Conservation (phyloP, 2,329 filamentous ascomycete genomes). For the Fusarium dimerum region DNA sequence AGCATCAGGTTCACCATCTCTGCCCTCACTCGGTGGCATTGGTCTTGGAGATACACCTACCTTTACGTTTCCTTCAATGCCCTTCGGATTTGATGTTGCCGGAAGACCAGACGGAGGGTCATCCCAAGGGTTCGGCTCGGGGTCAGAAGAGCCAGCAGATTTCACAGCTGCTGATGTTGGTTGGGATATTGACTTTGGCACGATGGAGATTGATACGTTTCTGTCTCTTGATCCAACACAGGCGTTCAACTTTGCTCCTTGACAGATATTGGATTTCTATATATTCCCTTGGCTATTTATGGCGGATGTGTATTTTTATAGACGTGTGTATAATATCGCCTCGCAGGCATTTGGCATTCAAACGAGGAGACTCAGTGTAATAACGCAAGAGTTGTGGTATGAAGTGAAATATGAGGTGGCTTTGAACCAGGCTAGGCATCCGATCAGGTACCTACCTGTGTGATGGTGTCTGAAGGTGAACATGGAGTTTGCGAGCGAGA, state of each 20-base stretch:
- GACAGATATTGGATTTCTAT: not conserved
- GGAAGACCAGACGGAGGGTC: constrained; percentile 23
- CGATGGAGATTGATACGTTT: constrained; percentile 36
- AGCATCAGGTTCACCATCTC: constrained; percentile 20
- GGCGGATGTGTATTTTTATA: too few species aligned
- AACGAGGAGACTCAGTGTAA: too few species aligned
- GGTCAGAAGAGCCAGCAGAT: constrained; percentile 27
- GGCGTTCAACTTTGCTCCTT: constrained; percentile 26
- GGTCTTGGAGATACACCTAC: constrained; percentile 16
- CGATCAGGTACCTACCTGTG: too few species aligned
- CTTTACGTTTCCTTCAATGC: constrained; percentile 32
- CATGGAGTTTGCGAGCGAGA: too few species aligned
- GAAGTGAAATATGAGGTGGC: too few species aligned
- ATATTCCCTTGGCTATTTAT: too few species aligned
- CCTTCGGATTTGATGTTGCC: constrained; percentile 28
- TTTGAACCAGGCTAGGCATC: too few species aligned
- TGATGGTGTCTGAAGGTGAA: too few species aligned
- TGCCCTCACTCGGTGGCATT: constrained; percentile 6
- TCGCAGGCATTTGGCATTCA: too few species aligned
- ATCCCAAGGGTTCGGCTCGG: constrained; percentile 9
- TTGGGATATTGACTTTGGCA: constrained; percentile 34
- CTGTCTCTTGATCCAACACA: constrained; percentile 32
- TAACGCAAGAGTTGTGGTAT: too few species aligned
- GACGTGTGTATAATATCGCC: too few species aligned
- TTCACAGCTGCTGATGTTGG: constrained; percentile 32